These are phyloP conservation scores for Mycosphaerella arachidis DNA, from an alignment of 2,329 filamentous ascomycete genomes.

Conservation along the genomic window DNA sequence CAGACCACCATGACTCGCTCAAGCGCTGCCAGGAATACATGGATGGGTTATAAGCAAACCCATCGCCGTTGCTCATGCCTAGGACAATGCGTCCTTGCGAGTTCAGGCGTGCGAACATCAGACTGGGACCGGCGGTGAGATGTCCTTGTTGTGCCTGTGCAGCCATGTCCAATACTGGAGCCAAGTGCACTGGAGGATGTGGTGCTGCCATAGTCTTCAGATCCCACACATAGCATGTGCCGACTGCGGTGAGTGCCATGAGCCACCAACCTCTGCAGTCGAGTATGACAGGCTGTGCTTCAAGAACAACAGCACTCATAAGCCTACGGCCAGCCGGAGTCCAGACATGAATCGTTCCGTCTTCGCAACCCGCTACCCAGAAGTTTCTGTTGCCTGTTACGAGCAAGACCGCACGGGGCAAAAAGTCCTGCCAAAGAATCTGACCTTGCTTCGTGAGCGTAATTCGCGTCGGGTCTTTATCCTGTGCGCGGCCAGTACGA, in stretches of 20 bases:
- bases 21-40: constrained; percentile 93
- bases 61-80: constrained; percentile 91
- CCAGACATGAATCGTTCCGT: constrained; percentile 86
- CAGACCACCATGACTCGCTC: constrained; percentile 97
- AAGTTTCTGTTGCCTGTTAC: constrained; percentile 86
- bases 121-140: constrained; percentile 71
- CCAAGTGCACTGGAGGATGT: constrained; percentile 84
- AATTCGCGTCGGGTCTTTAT: constrained; percentile 78
- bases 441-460: constrained; percentile 75
- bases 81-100: constrained; percentile 79
- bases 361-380: constrained; percentile 90
- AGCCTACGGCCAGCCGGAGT: constrained; percentile 84
- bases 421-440: constrained; percentile 86
- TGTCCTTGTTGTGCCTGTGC: constrained; percentile 73
- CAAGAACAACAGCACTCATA: constrained; percentile 77
- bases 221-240: constrained; percentile 92
- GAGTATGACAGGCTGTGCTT: constrained; percentile 89
- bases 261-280: constrained; percentile 88
- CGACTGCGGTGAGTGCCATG: constrained; percentile 80
- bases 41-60: constrained; percentile 78
- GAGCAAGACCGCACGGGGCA: constrained; percentile 81
- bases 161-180: constrained; percentile 82
- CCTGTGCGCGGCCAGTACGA: constrained; percentile 55
- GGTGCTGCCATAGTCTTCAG: constrained; percentile 69
- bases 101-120: constrained; percentile 89